Evolutionary conservation across 192 early-diverging fungal species (phyloP), one percentile per base, ranked within the genome.

Genomic region (Coemansia sp.): DNA sequence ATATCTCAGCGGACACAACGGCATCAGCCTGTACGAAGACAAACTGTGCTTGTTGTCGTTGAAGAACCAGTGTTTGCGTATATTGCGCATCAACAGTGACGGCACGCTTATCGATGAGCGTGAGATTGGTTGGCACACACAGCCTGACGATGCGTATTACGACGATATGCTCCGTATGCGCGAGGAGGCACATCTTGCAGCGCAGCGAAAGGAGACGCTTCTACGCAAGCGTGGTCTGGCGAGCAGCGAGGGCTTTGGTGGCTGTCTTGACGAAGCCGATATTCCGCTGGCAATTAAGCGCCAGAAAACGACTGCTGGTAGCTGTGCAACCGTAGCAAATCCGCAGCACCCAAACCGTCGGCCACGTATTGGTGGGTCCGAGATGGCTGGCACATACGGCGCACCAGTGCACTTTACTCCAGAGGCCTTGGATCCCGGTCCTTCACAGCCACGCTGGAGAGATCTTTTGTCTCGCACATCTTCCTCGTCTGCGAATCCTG

Each of bases 51-150:
- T 84, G 6, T 15, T 84, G 56, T 84, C 81, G 47, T 67, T 84
- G 23, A 75, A 76, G 57, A 52, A 79, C 68, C 81, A 84, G 70
- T 84, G 81, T 56, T 37, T 84, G 67, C 64, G 73, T 2, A 47
- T 84, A n/a, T 40, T 79, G 58, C 72, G 71, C 42, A 67, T 84
- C 15, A 65, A 49, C 9, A 37, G 39, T 18, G 57, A 75, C 39
- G 81, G 81, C 41, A 48, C 26, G 6, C 64, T 84, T 49, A 44
- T 60, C 3, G 65, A 75, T 37, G 21, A 72, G 56, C 72, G 70
- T n/a, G 81, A 84, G 37, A 72, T 84, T 49, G 81, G 81, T 23
- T 84, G 81, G 81, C 75, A 79, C 43, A 74, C 81, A 3, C 41
- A 68, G 0, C 69, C 78, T 44, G 81, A 75, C 50, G 81, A 84